Base-by-base conservation (phyloP, 2,329 filamentous ascomycete genomes). In the Dothiorella sarmentorum region DNA sequence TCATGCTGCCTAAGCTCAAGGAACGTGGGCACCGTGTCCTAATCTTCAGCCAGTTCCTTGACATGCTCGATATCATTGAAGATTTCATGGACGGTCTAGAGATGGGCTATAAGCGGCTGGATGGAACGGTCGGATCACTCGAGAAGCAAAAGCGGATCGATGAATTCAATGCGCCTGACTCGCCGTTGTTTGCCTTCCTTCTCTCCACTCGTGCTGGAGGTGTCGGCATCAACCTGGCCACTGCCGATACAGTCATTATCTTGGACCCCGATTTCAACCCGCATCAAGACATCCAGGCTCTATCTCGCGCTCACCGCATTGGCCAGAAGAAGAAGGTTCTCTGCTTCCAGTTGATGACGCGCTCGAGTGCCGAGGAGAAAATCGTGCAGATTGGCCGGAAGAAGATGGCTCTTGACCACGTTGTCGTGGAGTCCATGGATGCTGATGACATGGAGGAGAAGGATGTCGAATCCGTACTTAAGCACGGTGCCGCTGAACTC, bases 251-350 rank as follows among this genome's bases (percentile, higher is more conserved):
- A 0, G 95, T 99, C 61, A 97, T 99, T 63, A 97, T 99, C 64
- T 85, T 97, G 64, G 92, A 99, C 66, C 91, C 91, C 0, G 94
- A 99, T 69, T 97, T 96, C 78, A 99, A 99, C 62, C 94, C 94
- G 0, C 94, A 99, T 69, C 94, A 99, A 73, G 95, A 99, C 68
- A 89, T 99, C 38, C 94, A 99, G 72, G 94, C 94, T 0, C 81
- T 99, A 27, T 96, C 93, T 27, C 86, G 95, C 63, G 94, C 93
- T 17, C 94, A 99, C 73, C 88, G 94, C 24, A 97, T 99, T 63
- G 95, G 95, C 0, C 95, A 99, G 73, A 91, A 91, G 73, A 91
- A 94, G 64, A 97, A 95, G 66, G 94, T 99, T 0, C 81, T 99
- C 1, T 96, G 95, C 64, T 96, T 97, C 67, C 93, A 97, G 70